These are phyloP conservation scores for Chaetomiaceae sp. DNA, from an alignment of 2,329 filamentous ascomycete species.

Conservation along the genomic window DNA sequence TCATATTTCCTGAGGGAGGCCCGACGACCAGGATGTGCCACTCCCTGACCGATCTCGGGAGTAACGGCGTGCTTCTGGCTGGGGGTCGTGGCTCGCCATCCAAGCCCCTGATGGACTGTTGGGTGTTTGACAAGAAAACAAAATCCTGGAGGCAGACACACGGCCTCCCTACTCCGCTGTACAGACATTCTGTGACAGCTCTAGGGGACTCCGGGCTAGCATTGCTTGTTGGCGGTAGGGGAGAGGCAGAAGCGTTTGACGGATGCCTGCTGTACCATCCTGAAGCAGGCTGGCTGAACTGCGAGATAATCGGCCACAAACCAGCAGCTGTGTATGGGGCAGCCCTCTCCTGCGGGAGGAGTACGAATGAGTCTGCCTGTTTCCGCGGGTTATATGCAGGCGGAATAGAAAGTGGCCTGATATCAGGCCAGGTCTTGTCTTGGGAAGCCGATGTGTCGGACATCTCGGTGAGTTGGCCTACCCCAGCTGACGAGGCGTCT, in stretches of 20 bases:
- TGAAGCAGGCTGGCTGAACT: conserved; percentile 44
- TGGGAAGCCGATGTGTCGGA: conserved; percentile 54
- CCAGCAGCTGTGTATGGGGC: conserved; percentile 43
- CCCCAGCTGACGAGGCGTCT: conserved; percentile 3
- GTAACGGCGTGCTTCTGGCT: conserved; percentile 57
- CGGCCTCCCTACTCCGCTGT: conserved; percentile 66
- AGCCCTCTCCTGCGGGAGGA: conserved; percentile 30
- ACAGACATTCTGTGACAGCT: conserved; percentile 64
- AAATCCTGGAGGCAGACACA: conserved; percentile 59
- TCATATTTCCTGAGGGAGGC: conserved; percentile 26
- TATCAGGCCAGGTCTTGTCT: conserved; percentile 58
- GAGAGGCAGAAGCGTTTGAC: conserved; percentile 43
- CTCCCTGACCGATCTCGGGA: conserved; percentile 63
- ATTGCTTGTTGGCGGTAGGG: conserved; percentile 61
- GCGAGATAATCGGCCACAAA: conserved; percentile 35
- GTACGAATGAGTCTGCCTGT: conserved; percentile 20
- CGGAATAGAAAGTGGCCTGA: conserved; percentile 63
- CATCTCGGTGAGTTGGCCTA: conserved; percentile 32
- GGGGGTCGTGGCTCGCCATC: conserved; percentile 78
- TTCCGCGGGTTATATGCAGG: conserved; percentile 64
- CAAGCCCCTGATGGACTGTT: conserved; percentile 66
- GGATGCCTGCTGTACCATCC: conserved; percentile 52
- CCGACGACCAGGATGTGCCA: conserved; percentile 64
- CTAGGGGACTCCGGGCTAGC: conserved; percentile 47
- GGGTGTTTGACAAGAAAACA: conserved; percentile 57